Conservation (phyloP, 1,284 basidiomycete genomes). For the Naganishia cerealis region DNA sequence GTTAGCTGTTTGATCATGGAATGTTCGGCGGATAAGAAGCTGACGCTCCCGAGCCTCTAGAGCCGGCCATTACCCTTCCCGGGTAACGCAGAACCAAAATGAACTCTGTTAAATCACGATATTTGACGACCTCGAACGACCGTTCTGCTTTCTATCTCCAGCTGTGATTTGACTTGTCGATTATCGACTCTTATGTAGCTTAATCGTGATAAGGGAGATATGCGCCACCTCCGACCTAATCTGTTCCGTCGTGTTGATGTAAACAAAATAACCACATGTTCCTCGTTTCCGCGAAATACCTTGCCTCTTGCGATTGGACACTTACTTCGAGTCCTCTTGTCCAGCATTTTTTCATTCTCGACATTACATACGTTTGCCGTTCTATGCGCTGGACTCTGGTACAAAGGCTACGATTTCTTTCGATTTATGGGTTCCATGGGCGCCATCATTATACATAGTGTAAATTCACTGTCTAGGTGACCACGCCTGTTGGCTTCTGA, state of each 20-base stretch:
- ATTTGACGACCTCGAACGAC: not conserved
- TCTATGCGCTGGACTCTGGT: not conserved
- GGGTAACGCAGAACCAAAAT: slow-evolving; percentile 4
- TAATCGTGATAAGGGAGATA: not conserved
- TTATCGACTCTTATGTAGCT: not conserved
- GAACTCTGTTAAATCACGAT: not conserved
- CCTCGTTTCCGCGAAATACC: too few relatives aligned
- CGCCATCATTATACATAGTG: not conserved
- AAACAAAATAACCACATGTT: too few relatives aligned
- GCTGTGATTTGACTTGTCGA: too few relatives aligned
- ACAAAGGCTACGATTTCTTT: not conserved
- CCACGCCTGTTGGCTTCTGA: not conserved
- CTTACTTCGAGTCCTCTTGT: not conserved
- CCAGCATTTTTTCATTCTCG: not conserved
- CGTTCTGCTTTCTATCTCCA: not conserved
- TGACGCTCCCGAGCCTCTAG: not conserved
- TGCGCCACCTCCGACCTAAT: not conserved
- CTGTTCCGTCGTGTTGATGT: not conserved
- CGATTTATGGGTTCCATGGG: not conserved
- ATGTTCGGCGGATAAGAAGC: not conserved
- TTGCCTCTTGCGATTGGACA: too few relatives aligned
- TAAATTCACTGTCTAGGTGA: not conserved
- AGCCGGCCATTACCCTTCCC: slow-evolving; percentile 23
- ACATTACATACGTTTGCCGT: not conserved
- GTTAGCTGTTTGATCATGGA: not conserved